Evolutionary conservation across 371 early-diverging fungal genomes (phyloP), one percentile per base, ranked within the genome.

Genomic region (Funneliformis caledonium): DNA sequence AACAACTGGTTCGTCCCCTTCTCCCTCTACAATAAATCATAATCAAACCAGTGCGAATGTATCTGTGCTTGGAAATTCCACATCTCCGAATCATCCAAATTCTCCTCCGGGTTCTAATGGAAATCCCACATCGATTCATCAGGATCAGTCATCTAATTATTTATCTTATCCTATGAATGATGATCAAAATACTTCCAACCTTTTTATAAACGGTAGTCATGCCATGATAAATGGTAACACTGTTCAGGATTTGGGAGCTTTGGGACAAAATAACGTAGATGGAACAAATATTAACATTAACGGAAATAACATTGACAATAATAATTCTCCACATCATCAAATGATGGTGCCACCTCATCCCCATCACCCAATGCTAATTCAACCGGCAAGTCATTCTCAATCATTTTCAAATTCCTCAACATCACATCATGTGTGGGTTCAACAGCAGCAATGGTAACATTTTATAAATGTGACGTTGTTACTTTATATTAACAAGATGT

Each of bases 101-200:
- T 65, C 67, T 10, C 45, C 43, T 45, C 7, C 50, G n/a, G 45
- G 48, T 48, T 4, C 42, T 48, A 72, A 22, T 19, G 72, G 22
- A n/a, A 72, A 72, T 47, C 72, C 31, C 7, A 31, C 72, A 19
- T 45, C 26, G 16, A 72, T 72, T 6, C 72, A 72, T 48, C 72
- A 26, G 16, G 72, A 45, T 22, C 72, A 72, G 26, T 12, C 72
- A 4, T 72, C 72, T 14, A 26, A 72, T 72, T 72, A 65, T 31
- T 65, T 42, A 65, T 65, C 67, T 33, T 65, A 65, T 65, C 67
- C 65, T 11, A 37, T 65, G 14, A 65, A 37, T 65, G 42, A 26
- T 6, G 67, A 65, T 31, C 67, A 65, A 42, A 65, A 42, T 31
- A 11, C 67, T 8, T 4, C 67, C 14, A 65, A n/a, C 0, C 10